phyloP scores from a whole-genome alignment of 2,329 filamentous ascomycete species.

The Cladosporium sp. region DNA sequence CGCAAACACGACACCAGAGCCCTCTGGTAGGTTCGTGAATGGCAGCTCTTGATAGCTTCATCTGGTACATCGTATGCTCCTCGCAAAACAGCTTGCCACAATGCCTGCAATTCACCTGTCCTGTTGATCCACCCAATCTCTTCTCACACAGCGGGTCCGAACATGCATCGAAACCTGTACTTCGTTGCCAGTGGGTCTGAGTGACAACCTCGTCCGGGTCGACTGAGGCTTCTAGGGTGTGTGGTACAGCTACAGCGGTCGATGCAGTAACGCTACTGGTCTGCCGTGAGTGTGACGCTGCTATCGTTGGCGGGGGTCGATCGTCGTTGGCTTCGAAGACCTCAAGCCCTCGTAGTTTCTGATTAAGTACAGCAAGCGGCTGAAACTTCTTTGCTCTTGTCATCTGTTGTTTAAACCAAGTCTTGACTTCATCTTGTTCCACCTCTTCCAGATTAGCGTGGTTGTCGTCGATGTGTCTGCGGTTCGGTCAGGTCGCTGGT shows the following conservation, averaged over 20 bases:
- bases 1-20: constrained; percentile 90
- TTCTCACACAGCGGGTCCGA: constrained; percentile 83
- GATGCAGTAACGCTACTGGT: constrained; percentile 19
- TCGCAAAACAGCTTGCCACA: constrained; percentile 94
- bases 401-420: constrained; percentile 94
- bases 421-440: constrained; percentile 90
- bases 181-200: constrained; percentile 80
- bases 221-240: constrained; percentile 32
- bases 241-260: constrained; percentile 23
- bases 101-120: constrained; percentile 86
- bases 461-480: constrained; percentile 74
- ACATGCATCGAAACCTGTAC: constrained; percentile 70
- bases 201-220: constrained; percentile 91
- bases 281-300: constrained; percentile 32
- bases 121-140: constrained; percentile 70
- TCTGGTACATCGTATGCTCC: constrained; percentile 98
- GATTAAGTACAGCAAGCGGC: constrained; percentile 82
- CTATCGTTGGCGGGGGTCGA: constrained; percentile 31
- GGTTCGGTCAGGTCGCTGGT: constrained; percentile 16
- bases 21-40: constrained; percentile 85
- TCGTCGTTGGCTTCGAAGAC: constrained; percentile 91
- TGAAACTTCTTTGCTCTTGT: constrained; percentile 90
- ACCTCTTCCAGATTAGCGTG: constrained; percentile 86
- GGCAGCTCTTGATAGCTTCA: constrained; percentile 88
- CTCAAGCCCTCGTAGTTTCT: constrained; percentile 86